phyloP scores from a whole-genome alignment of 805 yeast genomes.

The Wickerhamiella sorbophila region DNA sequence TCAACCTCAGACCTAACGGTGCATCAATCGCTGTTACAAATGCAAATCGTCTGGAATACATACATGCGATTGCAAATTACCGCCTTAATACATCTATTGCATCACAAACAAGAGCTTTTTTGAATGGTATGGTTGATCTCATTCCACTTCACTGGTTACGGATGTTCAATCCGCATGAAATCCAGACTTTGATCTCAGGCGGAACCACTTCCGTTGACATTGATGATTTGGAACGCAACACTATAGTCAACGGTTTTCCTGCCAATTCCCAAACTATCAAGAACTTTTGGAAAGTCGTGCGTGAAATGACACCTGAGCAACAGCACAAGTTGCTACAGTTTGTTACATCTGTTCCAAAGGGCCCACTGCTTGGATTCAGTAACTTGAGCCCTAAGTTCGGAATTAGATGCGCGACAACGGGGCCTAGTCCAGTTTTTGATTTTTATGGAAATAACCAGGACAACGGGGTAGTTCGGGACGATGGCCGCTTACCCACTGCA shows the following conservation, averaged over 20 bases:
- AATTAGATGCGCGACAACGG: constrained; percentile 47
- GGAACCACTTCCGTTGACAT: constrained; percentile 57
- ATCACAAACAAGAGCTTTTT: constrained; percentile 46
- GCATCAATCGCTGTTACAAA: constrained; percentile 39
- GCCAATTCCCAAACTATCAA: constrained; percentile 43
- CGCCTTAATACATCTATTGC: constrained; percentile 51
- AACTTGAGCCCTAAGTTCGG: constrained; percentile 68
- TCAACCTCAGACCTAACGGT: constrained; percentile 54
- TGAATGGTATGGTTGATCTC: constrained; percentile 56
- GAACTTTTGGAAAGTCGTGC: constrained; percentile 62
- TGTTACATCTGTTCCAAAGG: constrained; percentile 84
- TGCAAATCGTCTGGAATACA: constrained; percentile 53
- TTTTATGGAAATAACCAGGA: neutral
- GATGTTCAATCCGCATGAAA: constrained; percentile 72
- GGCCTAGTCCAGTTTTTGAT: neutral
- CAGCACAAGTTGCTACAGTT: constrained; percentile 64
- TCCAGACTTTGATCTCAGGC: constrained; percentile 76
- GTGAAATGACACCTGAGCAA: constrained; percentile 42
- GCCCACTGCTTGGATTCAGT: constrained; percentile 78
- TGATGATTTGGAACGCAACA: constrained; percentile 48
- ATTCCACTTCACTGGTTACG: constrained; percentile 63
- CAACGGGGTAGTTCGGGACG: constrained; percentile 28
- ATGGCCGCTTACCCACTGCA: constrained; percentile 64
- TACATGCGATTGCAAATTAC: constrained; percentile 64
- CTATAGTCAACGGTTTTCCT: constrained; percentile 46